phyloP scores from a whole-genome alignment of 257 asterid species.

The Lycium ferocissimum region DNA sequence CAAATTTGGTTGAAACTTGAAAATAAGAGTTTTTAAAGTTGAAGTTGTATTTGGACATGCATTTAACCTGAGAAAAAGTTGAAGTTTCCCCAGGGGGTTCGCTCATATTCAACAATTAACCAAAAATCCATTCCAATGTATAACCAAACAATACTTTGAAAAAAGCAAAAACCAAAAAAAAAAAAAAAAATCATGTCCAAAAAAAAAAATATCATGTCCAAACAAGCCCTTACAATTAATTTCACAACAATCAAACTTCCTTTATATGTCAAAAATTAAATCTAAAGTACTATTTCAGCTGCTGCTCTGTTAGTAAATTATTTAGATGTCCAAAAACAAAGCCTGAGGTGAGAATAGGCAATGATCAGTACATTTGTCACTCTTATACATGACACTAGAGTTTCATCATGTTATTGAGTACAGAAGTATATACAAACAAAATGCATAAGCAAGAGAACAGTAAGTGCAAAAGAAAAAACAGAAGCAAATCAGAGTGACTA shows the following conservation, averaged over 20 bases:
- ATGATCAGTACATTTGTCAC: neutral
- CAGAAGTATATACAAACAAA: neutral
- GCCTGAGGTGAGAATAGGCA: neutral
- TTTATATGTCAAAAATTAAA: neutral
- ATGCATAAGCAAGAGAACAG: neutral
- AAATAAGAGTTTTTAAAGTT: no score
- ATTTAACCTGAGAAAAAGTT: no score
- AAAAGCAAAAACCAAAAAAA: no score
- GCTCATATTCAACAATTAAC: no score
- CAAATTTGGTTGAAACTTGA: no score
- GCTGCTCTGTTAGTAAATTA: neutral
- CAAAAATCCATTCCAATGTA: no score
- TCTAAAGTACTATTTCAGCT: neutral
- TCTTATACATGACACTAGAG: neutral
- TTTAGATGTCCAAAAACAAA: neutral
- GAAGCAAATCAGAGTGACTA: constrained; percentile 20
- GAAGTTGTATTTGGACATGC: no score
- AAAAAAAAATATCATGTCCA: no score
- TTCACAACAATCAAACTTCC: neutral
- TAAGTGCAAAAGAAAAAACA: neutral
- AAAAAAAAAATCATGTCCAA: no score
- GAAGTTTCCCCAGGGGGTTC: no score
- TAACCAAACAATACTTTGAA: no score
- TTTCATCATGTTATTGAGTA: neutral
- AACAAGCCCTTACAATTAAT: no score